These are phyloP conservation scores for Colletotrichum graminicola DNA, from an alignment of 2,329 filamentous ascomycete species.

Conservation along the genomic window DNA sequence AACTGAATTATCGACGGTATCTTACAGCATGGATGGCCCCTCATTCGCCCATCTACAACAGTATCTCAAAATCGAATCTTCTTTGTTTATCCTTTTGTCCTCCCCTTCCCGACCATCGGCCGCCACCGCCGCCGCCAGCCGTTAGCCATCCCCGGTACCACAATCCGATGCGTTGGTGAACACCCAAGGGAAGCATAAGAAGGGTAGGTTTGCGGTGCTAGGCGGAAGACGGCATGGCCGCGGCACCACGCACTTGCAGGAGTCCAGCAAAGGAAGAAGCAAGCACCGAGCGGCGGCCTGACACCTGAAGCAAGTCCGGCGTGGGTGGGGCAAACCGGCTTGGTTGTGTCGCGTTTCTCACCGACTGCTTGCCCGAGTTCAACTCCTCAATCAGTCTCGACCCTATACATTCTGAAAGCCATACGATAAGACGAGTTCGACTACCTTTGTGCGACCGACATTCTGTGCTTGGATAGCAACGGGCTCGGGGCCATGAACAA, in stretches of 20 bases:
- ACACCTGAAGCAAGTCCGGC: slow-evolving; percentile 19
- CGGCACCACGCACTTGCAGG: slow-evolving; percentile 17
- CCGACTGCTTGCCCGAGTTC: slow-evolving; percentile 10
- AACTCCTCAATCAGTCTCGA: background rate
- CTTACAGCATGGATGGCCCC: background rate
- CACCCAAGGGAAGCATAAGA: slow-evolving; percentile 22
- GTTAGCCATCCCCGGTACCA: slow-evolving; percentile 7
- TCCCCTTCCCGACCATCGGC: background rate
- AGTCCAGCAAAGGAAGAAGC: slow-evolving; percentile 10
- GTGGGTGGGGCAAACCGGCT: slow-evolving; percentile 8
- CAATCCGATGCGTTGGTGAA: slow-evolving; percentile 33
- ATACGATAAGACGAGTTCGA: background rate
- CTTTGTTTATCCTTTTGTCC: slow-evolving; percentile 18
- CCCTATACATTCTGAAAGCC: background rate
- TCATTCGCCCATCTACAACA: background rate
- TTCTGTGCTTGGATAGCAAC: background rate
- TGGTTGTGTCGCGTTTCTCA: slow-evolving; percentile 15
- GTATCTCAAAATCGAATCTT: background rate
- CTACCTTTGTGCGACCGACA: too few species aligned
- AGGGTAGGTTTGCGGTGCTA: slow-evolving; percentile 17
- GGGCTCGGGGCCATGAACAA: background rate
- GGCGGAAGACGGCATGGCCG: slow-evolving; percentile 11
- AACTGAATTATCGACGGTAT: background rate
- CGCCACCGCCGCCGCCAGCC: slow-evolving; percentile 2
- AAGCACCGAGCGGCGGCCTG: slow-evolving; percentile 5